phyloP scores from a whole-genome alignment of 495 filamentous ascomycete genomes.

The Sabuloglossum arenarium region DNA sequence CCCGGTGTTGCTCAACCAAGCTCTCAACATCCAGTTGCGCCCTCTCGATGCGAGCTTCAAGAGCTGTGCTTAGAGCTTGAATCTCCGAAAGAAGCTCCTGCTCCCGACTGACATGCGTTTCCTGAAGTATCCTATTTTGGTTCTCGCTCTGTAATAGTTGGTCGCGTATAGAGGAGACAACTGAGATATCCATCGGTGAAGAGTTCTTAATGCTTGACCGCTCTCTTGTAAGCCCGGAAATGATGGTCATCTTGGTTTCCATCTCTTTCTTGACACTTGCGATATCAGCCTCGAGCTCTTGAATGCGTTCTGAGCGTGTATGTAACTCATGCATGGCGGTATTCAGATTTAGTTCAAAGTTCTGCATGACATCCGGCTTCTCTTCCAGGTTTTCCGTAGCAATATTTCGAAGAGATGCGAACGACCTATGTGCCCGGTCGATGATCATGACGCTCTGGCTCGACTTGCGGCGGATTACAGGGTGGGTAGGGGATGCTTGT shows the following conservation, averaged over 20 bases:
- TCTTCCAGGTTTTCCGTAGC: conserved; percentile 67
- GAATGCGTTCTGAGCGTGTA: conserved; percentile 65
- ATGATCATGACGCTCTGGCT: conserved; percentile 79
- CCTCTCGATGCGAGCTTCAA: conserved; percentile 13
- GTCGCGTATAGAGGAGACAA: conserved; percentile 71
- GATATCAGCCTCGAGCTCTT: conserved; percentile 74
- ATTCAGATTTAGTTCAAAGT: conserved; percentile 81
- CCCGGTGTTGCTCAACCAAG: background rate
- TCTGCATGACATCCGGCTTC: conserved; percentile 67
- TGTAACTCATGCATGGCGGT: conserved; percentile 85
- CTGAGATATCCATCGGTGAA: conserved; percentile 78
- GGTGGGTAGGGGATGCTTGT: conserved; percentile 42
- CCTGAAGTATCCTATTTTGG: conserved; percentile 53
- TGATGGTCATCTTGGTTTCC: conserved; percentile 86
- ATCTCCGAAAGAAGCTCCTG: conserved; percentile 49
- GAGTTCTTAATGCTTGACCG: conserved; percentile 65
- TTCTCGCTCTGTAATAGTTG: conserved; percentile 72
- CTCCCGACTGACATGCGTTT: conserved; percentile 50
- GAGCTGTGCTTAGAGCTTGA: conserved; percentile 36
- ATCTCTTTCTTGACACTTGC: conserved; percentile 76
- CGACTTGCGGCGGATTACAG: conserved; percentile 79
- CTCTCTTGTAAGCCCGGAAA: conserved; percentile 81
- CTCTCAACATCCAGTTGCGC: background rate
- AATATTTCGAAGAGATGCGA: conserved; percentile 71
- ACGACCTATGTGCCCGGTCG: conserved; percentile 83